phyloP scores from a whole-genome alignment of 495 filamentous ascomycete genomes.

The Pyronema domesticum region DNA sequence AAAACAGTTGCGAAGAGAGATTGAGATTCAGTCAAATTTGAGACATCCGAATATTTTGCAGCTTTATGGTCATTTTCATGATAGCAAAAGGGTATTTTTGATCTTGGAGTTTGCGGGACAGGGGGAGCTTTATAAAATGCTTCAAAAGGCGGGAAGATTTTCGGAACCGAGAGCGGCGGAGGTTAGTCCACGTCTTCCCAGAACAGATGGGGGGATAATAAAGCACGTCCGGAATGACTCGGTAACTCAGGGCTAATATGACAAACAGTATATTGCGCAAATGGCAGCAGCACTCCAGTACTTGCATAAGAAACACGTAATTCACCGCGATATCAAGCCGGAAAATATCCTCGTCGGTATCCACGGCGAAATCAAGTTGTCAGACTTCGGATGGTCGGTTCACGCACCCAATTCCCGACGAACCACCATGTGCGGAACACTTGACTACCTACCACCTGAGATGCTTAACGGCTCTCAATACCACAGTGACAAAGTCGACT shows the following conservation, averaged over 20 bases:
- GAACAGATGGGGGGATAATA: not conserved
- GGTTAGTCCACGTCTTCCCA: slow-evolving; percentile 6
- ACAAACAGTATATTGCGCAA: slow-evolving; percentile 79
- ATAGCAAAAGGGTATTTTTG: slow-evolving; percentile 85
- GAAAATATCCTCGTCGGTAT: slow-evolving; percentile 97
- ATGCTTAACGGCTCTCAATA: slow-evolving; percentile 81
- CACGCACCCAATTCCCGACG: slow-evolving; percentile 83
- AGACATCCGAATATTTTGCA: slow-evolving; percentile 91
- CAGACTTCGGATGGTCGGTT: slow-evolving; percentile 96
- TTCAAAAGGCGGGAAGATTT: slow-evolving; percentile 72
- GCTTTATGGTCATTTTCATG: slow-evolving; percentile 92
- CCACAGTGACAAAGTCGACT: slow-evolving; percentile 87
- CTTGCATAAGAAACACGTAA: slow-evolving; percentile 93
- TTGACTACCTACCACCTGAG: slow-evolving; percentile 94
- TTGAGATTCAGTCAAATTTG: slow-evolving; percentile 93
- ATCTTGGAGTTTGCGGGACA: slow-evolving; percentile 92
- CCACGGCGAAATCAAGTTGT: slow-evolving; percentile 96
- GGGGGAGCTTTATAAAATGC: slow-evolving; percentile 93
- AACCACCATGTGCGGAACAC: slow-evolving; percentile 89
- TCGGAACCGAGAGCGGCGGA: slow-evolving; percentile 84
- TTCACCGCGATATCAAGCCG: slow-evolving; percentile 96
- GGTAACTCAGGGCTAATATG: slow-evolving; percentile 1
- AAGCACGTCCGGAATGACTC: not conserved
- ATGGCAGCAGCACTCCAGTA: slow-evolving; percentile 89
- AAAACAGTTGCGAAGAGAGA: slow-evolving; percentile 91